A percentile compares a stretch with the other conserved stretches of the same genome.
Conservation (phyloP, 768 basidiomycete species). For the Phanerochaete carnosa region DNA sequence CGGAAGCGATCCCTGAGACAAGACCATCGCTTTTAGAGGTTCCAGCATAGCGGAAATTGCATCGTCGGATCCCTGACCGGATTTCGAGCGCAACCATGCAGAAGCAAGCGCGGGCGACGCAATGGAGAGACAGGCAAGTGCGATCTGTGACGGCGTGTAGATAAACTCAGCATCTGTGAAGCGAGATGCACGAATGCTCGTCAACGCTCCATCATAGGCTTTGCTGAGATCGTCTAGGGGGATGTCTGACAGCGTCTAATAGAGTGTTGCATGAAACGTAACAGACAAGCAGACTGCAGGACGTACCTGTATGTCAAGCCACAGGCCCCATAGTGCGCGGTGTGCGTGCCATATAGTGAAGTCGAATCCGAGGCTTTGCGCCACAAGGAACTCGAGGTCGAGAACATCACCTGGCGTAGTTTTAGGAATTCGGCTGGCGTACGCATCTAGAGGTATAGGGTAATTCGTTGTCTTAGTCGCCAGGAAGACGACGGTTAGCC, state of each 20-base stretch:
- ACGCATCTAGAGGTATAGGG: constrained; percentile 83
- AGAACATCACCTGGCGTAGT: constrained; percentile 82
- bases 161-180: constrained; percentile 90
- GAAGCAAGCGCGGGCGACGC: constrained; percentile 56
- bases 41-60: constrained; percentile 40
- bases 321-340: constrained; percentile 83
- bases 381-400: constrained; percentile 92
- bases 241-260: constrained; percentile 56
- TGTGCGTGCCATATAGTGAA: constrained; percentile 93
- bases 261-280: constrained; percentile 1
- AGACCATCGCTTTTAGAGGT: constrained; percentile 55
- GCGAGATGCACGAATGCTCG: constrained; percentile 72
- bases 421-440: constrained; percentile 79
- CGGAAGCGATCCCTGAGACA: constrained; percentile 54
- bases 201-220: constrained; percentile 63
- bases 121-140: constrained; percentile 72
- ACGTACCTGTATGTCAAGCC: constrained; percentile 80
- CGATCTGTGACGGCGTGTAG: constrained; percentile 92
- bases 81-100: constrained; percentile 56
- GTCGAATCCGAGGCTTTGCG: constrained; percentile 92
- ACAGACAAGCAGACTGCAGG: constrained; percentile 10
- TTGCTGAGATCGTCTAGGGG: constrained; percentile 46
- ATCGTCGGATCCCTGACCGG: constrained; percentile 23
- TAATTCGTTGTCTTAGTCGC: constrained; percentile 98
- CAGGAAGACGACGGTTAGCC: constrained; percentile 93